Percentiles rank a stretch among this genome's conserved stretches.
Evolutionary conservation across 140 eudicot genomes (phyloP).

Genomic region (Stevia rebaudiana): DNA sequence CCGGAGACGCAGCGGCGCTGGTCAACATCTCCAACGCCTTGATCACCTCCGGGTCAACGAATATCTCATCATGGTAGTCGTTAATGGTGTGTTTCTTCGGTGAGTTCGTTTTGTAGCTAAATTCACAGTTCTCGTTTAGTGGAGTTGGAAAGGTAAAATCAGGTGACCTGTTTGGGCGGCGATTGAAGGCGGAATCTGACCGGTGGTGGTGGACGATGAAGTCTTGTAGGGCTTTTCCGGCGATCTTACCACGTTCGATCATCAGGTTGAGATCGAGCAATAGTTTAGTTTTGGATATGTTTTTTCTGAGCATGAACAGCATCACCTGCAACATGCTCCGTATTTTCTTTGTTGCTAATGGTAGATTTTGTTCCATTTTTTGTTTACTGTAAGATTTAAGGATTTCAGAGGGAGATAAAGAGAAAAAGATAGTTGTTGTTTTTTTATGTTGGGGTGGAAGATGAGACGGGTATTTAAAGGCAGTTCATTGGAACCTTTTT

Average conservation of each 20-base stretch:
- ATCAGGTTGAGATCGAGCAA: slow-evolving; percentile 51
- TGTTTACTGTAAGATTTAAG: neutral
- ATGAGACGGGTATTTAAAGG: no score
- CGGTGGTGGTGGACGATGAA: slow-evolving; percentile 63
- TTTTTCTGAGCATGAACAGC: slow-evolving; percentile 51
- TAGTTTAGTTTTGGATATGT: slow-evolving; percentile 45
- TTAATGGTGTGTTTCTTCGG: neutral
- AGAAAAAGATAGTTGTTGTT: slow-evolving; percentile 3
- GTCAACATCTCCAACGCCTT: slow-evolving; percentile 39
- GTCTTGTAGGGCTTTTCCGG: slow-evolving; percentile 54
- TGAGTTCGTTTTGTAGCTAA: slow-evolving; percentile 23
- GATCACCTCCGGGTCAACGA: slow-evolving; percentile 19
- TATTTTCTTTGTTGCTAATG: slow-evolving; percentile 43
- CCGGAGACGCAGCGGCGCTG: slow-evolving; percentile 45
- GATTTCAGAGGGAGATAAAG: neutral
- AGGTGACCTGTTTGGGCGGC: no score
- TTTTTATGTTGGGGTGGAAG: no score
- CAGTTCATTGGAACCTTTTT: no score
- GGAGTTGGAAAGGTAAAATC: no score
- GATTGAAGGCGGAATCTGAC: slow-evolving; percentile 22
- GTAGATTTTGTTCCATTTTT: slow-evolving; percentile 62
- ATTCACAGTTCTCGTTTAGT: slow-evolving; percentile 34
- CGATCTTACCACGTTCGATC: slow-evolving; percentile 51
- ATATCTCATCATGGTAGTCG: slow-evolving; percentile 15
- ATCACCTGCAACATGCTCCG: slow-evolving; percentile 38